Evolutionary conservation across 2,329 filamentous ascomycete species (phyloP).

Genomic region (Polychaeton citri): DNA sequence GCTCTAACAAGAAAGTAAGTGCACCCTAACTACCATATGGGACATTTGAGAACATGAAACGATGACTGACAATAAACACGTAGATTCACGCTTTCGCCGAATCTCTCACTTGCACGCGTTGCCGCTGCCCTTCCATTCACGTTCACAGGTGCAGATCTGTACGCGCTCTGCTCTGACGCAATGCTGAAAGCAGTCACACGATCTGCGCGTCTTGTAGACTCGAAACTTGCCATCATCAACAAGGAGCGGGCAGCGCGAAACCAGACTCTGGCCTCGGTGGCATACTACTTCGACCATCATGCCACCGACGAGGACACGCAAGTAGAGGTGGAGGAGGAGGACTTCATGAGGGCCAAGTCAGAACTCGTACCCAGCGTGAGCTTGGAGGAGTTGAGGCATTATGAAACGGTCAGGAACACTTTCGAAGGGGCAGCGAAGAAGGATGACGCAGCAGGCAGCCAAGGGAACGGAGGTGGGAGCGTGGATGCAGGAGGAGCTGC

Average conservation of each 20-base stretch:
- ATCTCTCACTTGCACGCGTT: slow-evolving; percentile 61
- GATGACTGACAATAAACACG: too few relatives aligned
- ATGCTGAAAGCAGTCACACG: slow-evolving; percentile 98
- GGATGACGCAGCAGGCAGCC: slow-evolving; percentile 17
- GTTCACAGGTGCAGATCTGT: slow-evolving; percentile 94
- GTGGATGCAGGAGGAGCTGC: too few relatives aligned
- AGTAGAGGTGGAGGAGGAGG: slow-evolving; percentile 78
- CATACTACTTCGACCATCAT: slow-evolving; percentile 90
- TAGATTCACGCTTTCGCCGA: slow-evolving; percentile 73
- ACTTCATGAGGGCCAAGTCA: slow-evolving; percentile 67
- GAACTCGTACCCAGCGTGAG: slow-evolving; percentile 93
- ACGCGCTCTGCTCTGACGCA: slow-evolving; percentile 90
- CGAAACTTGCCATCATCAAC: slow-evolving; percentile 63
- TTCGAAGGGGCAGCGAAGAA: slow-evolving; percentile 58
- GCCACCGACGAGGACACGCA: slow-evolving; percentile 70
- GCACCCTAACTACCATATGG: background rate
- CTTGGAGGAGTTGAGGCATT: slow-evolving; percentile 81
- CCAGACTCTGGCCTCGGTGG: slow-evolving; percentile 52
- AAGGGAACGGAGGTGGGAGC: slow-evolving; percentile 2
- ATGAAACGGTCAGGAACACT: slow-evolving; percentile 65
- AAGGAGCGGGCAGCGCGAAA: slow-evolving; percentile 18
- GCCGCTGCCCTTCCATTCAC: slow-evolving; percentile 76
- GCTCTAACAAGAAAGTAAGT: slow-evolving; percentile 85
- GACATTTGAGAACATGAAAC: too few relatives aligned
- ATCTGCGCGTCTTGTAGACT: slow-evolving; percentile 70